These are phyloP conservation scores for Margaritispora aquatica DNA, from an alignment of 495 filamentous ascomycete genomes.

Conservation along the genomic window DNA sequence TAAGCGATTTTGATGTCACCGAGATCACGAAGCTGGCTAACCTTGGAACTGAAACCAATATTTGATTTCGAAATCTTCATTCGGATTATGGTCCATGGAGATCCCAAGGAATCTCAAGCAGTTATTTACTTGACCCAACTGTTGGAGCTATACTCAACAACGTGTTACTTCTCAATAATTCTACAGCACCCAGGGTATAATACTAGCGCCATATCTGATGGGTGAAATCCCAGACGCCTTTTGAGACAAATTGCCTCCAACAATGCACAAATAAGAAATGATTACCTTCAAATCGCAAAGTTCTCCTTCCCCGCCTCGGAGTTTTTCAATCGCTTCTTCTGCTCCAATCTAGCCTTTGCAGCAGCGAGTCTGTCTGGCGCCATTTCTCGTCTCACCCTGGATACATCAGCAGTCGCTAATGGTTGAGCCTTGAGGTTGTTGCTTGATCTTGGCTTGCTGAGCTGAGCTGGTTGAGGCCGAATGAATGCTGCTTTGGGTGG, in stretches of 20 bases:
- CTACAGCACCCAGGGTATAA: not conserved
- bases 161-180: not conserved
- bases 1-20: not conserved
- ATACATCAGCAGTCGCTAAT: conserved; percentile 25
- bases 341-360: conserved; percentile 56
- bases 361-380: conserved; percentile 55
- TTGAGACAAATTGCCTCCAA: too few relatives aligned
- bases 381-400: conserved; percentile 37
- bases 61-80: not conserved
- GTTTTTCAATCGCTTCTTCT: conserved; percentile 28
- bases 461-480: conserved; percentile 29
- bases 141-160: too few relatives aligned
- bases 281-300: not conserved
- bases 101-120: too few relatives aligned
- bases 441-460: conserved; percentile 24
- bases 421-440: conserved; percentile 21
- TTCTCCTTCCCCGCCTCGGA: conserved; percentile 30
- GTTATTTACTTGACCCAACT: too few relatives aligned
- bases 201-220: not conserved
- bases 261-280: too few relatives aligned
- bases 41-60: not conserved
- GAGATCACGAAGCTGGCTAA: too few relatives aligned
- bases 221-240: not conserved
- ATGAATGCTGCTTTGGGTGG: conserved; percentile 23
- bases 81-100: not conserved